Conservation (phyloP, 306 rosid species). For the Rosa rugosa region DNA sequence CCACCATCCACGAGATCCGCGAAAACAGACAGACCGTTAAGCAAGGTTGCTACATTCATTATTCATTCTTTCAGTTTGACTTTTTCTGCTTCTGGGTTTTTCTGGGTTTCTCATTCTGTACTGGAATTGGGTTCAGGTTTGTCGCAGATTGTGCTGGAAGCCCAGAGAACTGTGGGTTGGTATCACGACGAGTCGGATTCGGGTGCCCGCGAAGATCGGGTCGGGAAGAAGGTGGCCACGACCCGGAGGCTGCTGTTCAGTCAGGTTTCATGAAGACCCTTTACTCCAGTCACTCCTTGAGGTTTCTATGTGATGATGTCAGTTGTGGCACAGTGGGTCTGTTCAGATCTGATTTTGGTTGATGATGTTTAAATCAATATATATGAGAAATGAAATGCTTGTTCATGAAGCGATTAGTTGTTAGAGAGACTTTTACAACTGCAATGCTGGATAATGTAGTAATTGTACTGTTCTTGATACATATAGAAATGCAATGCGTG, state of each 20-base stretch:
- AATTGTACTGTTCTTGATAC: background rate
- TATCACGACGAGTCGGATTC: slow-evolving; percentile 58
- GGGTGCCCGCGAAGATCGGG: slow-evolving; percentile 26
- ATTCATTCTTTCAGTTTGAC: background rate
- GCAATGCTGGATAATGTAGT: background rate
- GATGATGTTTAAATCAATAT: background rate
- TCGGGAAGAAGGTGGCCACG: slow-evolving; percentile 29
- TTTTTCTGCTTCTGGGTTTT: background rate
- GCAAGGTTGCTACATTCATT: slow-evolving; percentile 40
- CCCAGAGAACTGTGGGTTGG: slow-evolving; percentile 85
- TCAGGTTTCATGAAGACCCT: slow-evolving; percentile 27
- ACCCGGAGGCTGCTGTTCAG: slow-evolving; percentile 33
- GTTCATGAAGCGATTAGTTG: background rate
- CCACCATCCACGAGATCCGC: slow-evolving; percentile 78
- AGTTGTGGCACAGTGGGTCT: background rate
- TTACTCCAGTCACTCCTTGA: background rate
- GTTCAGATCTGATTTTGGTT: background rate
- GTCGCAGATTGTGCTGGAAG: slow-evolving; percentile 81
- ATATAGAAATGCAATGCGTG: slow-evolving; percentile 1
- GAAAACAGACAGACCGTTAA: slow-evolving; percentile 73
- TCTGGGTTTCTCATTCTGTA: slow-evolving; percentile 5
- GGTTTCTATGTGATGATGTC: background rate
- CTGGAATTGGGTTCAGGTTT: slow-evolving; percentile 47
- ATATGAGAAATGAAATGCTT: background rate
- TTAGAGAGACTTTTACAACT: background rate